A percentile compares a stretch with the other conserved stretches of the same genome.
These are phyloP conservation scores for Fusarium hainanense DNA, from an alignment of 2,329 filamentous ascomycete genomes.

Conservation along the genomic window DNA sequence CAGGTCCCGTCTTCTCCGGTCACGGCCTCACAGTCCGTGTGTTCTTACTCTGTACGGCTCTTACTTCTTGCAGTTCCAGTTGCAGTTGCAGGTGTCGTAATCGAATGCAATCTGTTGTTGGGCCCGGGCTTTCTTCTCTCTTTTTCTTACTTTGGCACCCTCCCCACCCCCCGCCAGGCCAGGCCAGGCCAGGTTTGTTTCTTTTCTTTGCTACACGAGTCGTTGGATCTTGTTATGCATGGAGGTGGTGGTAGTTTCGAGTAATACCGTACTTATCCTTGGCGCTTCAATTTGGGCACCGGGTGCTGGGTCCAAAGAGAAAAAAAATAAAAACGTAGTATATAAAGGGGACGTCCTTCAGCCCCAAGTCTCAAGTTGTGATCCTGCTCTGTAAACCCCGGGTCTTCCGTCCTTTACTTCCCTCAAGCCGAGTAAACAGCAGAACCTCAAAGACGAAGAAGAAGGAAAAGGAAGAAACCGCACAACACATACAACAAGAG, in stretches of 20 bases:
- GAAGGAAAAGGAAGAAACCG: conserved; percentile 17
- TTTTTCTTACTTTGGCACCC: conserved; percentile 33
- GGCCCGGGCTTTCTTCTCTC: conserved; percentile 17
- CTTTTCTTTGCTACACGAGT: conserved; percentile 16
- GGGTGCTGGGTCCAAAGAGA: conserved; percentile 6
- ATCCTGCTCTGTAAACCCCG: conserved; percentile 21
- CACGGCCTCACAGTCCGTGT: conserved; percentile 22
- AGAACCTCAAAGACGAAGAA: conserved; percentile 10
- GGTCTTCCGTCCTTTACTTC: conserved; percentile 4
- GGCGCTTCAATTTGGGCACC: conserved; percentile 24
- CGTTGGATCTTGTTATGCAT: conserved; percentile 29
- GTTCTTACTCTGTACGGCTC: not conserved
- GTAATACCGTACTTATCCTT: conserved; percentile 14
- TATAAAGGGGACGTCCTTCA: conserved; percentile 36
- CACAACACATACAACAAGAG: conserved; percentile 8
- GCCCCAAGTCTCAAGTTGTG: conserved; percentile 14
- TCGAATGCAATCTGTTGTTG: conserved; percentile 2
- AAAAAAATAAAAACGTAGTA: conserved; percentile 16
- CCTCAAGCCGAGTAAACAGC: conserved; percentile 1
- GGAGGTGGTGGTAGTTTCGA: conserved; percentile 24
- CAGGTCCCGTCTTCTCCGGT: conserved; percentile 17
- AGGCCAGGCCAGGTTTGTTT: conserved; percentile 1
- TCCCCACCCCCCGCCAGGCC: conserved; percentile 14
- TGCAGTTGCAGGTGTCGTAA: conserved; percentile 20
- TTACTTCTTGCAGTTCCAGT: not conserved